Base-by-base conservation (phyloP, 2,329 filamentous ascomycete species). In the Penicillium decumbens region DNA sequence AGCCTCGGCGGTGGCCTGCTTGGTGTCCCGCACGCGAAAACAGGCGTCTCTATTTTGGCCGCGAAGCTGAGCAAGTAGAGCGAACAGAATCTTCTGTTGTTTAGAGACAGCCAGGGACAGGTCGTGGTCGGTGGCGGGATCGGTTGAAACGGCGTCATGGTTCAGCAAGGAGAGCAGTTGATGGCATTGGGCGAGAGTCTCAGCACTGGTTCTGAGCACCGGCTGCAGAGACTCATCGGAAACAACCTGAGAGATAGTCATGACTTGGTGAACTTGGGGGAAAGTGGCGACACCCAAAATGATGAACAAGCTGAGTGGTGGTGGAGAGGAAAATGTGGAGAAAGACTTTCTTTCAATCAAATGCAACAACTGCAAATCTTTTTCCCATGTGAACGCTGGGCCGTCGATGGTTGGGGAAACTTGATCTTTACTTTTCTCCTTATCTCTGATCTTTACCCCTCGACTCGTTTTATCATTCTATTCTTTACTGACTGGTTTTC, bases 21-120 rank as follows among this genome's bases (percentile, higher is more conserved):
- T 97, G 12, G 91, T 95, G 59, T 89, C 83, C 57, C 93, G 84
- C 27, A 90, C 88, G 27, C 83, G 80, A 60, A 95, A 80, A 57
- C 91, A 83, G 8, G 90, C 89, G 56, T 86, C 80, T 25, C 93
- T 84, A 67, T 96, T 92, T 25, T 93, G 77, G 10, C 87, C 87
- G 47, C 92, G 87, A 15, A 95, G 78, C 57, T 88, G 85, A 1
- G 88, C 83, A 8, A 95, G 80, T 61, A 89, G 85, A 47, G 89
- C 85, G 59, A 87, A 82, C 3, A 97, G 80, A 1, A 83, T 76
- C 66, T 93, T 95, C 68, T 95, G 89, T 65, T 88, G 83, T 64
- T 83, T 86, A 6, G 85, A 84, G 27, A 88, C 77, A 50, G 82
- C 80, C 25, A 80, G 71, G 58, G 80, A 77, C 37, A 75, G 65